These are phyloP conservation scores for Thielaviopsis musarum DNA, from an alignment of 2,329 filamentous ascomycete species.

Conservation along the genomic window DNA sequence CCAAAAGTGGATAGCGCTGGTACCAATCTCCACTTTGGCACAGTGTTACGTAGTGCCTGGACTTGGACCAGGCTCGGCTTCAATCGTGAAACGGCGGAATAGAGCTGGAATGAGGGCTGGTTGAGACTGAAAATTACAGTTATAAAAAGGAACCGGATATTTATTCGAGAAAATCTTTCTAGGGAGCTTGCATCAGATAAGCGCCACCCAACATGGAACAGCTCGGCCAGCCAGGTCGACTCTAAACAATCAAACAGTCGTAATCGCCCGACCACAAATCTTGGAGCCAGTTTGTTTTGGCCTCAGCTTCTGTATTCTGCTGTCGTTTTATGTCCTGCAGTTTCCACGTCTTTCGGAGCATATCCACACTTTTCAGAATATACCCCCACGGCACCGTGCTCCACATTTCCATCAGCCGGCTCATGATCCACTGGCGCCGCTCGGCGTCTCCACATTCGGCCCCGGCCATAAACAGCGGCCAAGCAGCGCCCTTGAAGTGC, in stretches of 20 bases:
- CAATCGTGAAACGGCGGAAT: too few species aligned
- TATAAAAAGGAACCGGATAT: not conserved
- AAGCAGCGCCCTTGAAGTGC: constrained; percentile 42
- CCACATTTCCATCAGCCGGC: constrained; percentile 28
- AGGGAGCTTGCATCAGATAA: too few species aligned
- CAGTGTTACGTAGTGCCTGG: not conserved
- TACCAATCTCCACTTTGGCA: not conserved
- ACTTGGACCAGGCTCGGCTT: too few species aligned
- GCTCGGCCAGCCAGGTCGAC: too few species aligned
- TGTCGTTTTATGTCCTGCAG: constrained; percentile 21
- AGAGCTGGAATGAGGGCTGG: not conserved
- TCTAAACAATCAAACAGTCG: constrained; percentile 29
- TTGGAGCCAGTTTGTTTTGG: constrained; percentile 24
- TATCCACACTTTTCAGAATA: constrained; percentile 32
- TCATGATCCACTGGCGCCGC: constrained; percentile 34
- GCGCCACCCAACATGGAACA: too few species aligned
- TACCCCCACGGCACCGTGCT: constrained; percentile 33
- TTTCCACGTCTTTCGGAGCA: constrained; percentile 30
- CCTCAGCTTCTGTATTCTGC: constrained; percentile 12
- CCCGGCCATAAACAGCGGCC: constrained; percentile 41
- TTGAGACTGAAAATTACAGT: too few species aligned
- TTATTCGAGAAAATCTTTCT: not conserved
- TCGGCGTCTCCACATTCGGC: constrained; percentile 32
- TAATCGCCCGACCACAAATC: constrained; percentile 27
- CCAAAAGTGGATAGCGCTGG: not conserved